Evolutionary conservation across 2,329 filamentous ascomycete species (phyloP).

Genomic region (Kalmusia sp.): DNA sequence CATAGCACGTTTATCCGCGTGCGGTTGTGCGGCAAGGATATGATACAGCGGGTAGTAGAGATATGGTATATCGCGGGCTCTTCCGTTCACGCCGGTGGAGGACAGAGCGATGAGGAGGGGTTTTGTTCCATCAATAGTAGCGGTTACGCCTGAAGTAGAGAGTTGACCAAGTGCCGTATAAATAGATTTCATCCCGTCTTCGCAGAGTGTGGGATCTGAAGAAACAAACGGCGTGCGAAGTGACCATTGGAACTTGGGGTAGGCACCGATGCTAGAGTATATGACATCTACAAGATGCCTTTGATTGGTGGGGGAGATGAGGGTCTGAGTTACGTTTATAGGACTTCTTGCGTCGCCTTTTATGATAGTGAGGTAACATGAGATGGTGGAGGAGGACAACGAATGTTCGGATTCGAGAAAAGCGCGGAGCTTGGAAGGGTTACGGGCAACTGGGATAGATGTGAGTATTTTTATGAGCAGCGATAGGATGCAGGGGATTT

Average conservation of each 20-base stretch:
- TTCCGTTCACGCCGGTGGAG: constrained; percentile 47
- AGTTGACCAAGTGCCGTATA: constrained; percentile 35
- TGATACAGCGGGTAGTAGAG: constrained; percentile 44
- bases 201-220: constrained; percentile 44
- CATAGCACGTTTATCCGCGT: constrained; percentile 50
- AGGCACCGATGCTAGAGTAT: constrained; percentile 56
- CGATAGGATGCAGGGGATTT: background rate
- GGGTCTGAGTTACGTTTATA: constrained; percentile 47
- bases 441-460: constrained; percentile 52
- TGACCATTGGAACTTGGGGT: constrained; percentile 31
- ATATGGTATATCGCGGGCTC: constrained; percentile 46
- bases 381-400: constrained; percentile 44
- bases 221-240: constrained; percentile 38
- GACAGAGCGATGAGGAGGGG: constrained; percentile 41
- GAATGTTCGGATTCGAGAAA: constrained; percentile 50
- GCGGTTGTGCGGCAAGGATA: constrained; percentile 41
- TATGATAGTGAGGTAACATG: constrained; percentile 55
- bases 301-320: constrained; percentile 32
- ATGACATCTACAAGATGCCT: constrained; percentile 52
- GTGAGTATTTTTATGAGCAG: constrained; percentile 4
- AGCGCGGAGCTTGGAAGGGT: constrained; percentile 55
- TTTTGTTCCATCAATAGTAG: constrained; percentile 8
- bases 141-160: constrained; percentile 6
- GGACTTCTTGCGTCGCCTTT: constrained; percentile 56
- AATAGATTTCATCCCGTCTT: constrained; percentile 36